These are phyloP conservation scores for Hordeum pubiflorum DNA, from an alignment of 202 grass and related monocot species.

Conservation along the genomic window DNA sequence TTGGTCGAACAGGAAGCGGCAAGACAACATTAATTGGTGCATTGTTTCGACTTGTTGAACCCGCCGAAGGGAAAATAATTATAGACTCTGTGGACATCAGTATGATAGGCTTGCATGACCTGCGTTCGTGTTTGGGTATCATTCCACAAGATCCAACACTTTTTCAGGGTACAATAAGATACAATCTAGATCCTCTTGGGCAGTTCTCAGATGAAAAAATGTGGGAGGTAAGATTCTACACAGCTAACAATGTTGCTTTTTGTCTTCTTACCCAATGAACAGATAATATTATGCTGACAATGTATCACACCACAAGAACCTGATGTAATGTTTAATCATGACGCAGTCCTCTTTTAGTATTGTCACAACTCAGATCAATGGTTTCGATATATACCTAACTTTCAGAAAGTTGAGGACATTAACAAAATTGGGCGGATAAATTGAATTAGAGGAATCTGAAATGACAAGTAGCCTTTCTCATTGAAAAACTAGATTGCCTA, in stretches of 20 bases:
- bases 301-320: not conserved
- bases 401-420: not conserved
- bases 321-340: constrained; percentile 13
- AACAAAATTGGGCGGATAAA: too few species aligned
- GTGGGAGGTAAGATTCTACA: constrained; percentile 64
- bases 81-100: constrained; percentile 67
- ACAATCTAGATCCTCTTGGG: constrained; percentile 75
- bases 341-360: not conserved
- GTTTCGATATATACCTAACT: not conserved
- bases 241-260: not conserved
- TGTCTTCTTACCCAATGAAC: not conserved
- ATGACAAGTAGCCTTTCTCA: too few species aligned
- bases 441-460: too few species aligned
- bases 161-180: constrained; percentile 77
- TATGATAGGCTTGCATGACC: constrained; percentile 73
- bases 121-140: constrained; percentile 38
- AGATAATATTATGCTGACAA: constrained; percentile 16
- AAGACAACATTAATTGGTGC: constrained; percentile 90
- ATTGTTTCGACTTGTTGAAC: constrained; percentile 89
- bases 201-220: constrained; percentile 67
- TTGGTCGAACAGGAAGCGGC: constrained; percentile 94
- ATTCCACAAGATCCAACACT: constrained; percentile 36
- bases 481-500: not conserved
- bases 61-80: constrained; percentile 66
- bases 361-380: not conserved